Base-by-base conservation (phyloP, 805 yeast species). In the Wickerhamiella azyma region DNA sequence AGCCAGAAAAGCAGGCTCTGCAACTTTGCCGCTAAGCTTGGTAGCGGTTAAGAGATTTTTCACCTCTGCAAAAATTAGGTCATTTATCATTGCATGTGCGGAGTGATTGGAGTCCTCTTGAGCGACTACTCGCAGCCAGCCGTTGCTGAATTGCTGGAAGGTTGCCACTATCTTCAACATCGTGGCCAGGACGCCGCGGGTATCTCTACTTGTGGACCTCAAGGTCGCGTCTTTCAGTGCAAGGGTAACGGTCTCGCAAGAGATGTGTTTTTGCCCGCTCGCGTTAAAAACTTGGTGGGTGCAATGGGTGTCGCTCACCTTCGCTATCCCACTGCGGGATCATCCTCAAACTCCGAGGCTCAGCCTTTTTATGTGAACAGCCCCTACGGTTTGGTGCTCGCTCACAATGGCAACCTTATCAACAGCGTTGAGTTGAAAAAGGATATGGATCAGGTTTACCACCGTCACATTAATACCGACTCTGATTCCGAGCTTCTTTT, bases 141-240 rank as follows among this genome's bases (percentile, higher is more conserved):
- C 41, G 94, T 95, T 10, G 78, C 94, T 5, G 97, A 88, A 59
- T 70, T 92, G 39, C 79, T 85, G 47, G 98, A 92, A 62, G 96
- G 95, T 6, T 81, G 89, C 52, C 76, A 86, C 67, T 89, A 81
- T 63, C 69, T 92, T 51, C 98, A 92, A 62, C 98, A 92, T 61
- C 76, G 98, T 60, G 98, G 98, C 39, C 98, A 92, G 68, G 98
- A 92, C 63, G 98, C 98, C 9, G 96, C 96, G n/a, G 98, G 98
- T 52, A 89, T 92, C 46, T 92, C 85, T 19, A 92, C 98, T 7
- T 85, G 96, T 63, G 97, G 96, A 46, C 70, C 81, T 39, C 78
- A 89, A 51, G 98, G 97, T 53, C 74, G 98, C 49, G 74, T 92
- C 49, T 88, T 85, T 67, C 97, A 89, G 67, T 92, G 98, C 65